Conservation (phyloP, 495 filamentous ascomycete species). For the Bacidia rubella region DNA sequence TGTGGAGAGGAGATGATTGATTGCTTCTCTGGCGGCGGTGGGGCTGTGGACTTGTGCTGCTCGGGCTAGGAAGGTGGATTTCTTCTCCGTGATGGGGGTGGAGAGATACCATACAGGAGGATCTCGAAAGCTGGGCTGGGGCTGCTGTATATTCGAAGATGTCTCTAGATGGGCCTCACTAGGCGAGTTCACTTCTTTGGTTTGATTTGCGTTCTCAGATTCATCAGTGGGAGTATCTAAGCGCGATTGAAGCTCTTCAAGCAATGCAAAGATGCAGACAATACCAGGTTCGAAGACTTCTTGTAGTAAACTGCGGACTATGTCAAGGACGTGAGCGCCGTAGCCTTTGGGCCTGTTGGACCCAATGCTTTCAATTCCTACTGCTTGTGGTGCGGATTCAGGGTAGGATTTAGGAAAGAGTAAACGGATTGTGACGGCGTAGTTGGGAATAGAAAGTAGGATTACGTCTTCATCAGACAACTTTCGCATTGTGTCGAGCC, state of each 20-base stretch:
- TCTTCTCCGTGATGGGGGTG: slow-evolving; percentile 59
- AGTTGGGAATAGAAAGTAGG: slow-evolving; percentile 29
- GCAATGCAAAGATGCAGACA: slow-evolving; percentile 77
- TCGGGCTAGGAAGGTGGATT: slow-evolving; percentile 77
- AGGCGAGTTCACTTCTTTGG: too few relatives aligned
- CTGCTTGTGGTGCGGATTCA: slow-evolving; percentile 47
- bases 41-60: slow-evolving; percentile 51
- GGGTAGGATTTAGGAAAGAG: slow-evolving; percentile 65
- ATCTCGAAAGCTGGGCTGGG: too few relatives aligned
- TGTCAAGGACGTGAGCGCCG: slow-evolving; percentile 49
- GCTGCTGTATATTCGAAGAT: too few relatives aligned
- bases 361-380: slow-evolving; percentile 46
- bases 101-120: slow-evolving; percentile 61
- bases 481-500: slow-evolving; percentile 44
- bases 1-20: slow-evolving; percentile 58
- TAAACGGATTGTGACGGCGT: slow-evolving; percentile 41
- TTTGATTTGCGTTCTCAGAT: background rate
- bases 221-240: background rate
- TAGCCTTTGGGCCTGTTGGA: slow-evolving; percentile 41
- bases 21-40: slow-evolving; percentile 50
- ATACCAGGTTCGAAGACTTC: slow-evolving; percentile 55
- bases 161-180: background rate
- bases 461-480: slow-evolving; percentile 20
- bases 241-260: slow-evolving; percentile 31
- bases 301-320: slow-evolving; percentile 51